phyloP scores from a whole-genome alignment of 257 asterid genomes.

The Salvia miltiorrhiza region DNA sequence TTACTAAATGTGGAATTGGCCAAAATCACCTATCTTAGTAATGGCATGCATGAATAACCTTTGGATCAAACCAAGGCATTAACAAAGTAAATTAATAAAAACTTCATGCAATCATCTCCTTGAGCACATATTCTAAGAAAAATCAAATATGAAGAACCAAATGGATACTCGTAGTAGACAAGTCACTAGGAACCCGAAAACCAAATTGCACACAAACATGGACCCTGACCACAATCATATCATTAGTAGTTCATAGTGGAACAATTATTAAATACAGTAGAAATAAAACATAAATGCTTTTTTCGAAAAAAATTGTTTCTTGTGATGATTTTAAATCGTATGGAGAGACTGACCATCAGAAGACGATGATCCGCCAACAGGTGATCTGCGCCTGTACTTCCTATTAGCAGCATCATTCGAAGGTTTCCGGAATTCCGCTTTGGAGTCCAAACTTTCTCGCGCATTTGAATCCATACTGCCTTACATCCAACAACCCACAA shows the following conservation, averaged over 20 bases:
- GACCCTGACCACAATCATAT: background rate
- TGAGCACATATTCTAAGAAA: background rate
- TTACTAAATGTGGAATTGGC: background rate
- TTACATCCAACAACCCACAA: constrained; percentile 16
- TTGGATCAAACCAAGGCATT: background rate
- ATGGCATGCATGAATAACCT: background rate
- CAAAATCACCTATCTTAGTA: background rate
- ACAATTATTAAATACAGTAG: background rate
- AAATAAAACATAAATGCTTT: background rate
- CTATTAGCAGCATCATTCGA: constrained; percentile 59
- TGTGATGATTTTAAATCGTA: background rate
- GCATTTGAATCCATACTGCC: constrained; percentile 50
- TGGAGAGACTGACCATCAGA: constrained; percentile 54
- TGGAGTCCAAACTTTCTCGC: constrained; percentile 42
- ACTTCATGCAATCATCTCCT: background rate
- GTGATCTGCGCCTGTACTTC: constrained; percentile 89
- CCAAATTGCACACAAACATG: background rate
- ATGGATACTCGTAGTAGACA: background rate
- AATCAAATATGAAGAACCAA: background rate
- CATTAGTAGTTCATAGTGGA: background rate
- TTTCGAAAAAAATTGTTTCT: background rate
- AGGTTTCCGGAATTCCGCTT: constrained; percentile 78
- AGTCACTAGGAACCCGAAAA: background rate
- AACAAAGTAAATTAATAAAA: background rate
- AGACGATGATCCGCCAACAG: constrained; percentile 57